Conservation (phyloP, 2,329 filamentous ascomycete species). For the Scedosporium aurantiacum region DNA sequence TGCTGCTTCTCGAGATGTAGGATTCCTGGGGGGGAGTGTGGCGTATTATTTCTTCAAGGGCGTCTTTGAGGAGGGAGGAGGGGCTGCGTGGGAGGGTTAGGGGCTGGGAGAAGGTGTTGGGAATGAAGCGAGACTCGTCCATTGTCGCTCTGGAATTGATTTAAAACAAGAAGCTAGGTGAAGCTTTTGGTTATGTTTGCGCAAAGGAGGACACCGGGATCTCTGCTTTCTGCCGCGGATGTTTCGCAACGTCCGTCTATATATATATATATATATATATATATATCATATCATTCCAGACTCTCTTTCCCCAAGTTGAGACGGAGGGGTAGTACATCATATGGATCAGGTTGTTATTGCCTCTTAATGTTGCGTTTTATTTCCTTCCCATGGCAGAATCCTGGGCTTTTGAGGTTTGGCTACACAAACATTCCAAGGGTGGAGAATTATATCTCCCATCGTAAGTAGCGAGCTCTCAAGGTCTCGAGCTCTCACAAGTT, state of each 20-base stretch:
- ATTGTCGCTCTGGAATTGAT: not conserved
- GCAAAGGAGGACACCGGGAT: no score
- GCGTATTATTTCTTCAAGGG: constrained; percentile 25
- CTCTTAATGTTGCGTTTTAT: no score
- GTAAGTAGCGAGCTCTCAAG: no score
- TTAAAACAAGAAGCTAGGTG: not conserved
- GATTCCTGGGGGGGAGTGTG: constrained; percentile 23
- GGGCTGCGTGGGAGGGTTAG: constrained; percentile 18
- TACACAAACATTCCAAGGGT: no score
- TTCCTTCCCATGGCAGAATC: no score
- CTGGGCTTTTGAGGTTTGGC: no score
- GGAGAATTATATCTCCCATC: no score
- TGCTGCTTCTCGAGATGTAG: constrained; percentile 15
- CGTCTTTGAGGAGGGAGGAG: constrained; percentile 18
- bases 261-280: not conserved
- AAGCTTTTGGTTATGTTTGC: not conserved
- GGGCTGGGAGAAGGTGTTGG: constrained; percentile 19
- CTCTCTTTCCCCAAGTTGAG: not conserved
- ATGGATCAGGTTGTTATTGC: no score
- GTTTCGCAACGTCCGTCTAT: no score
- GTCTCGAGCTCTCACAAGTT: no score
- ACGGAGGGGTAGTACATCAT: no score
- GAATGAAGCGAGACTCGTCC: constrained; percentile 16
- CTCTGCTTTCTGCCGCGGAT: not conserved
- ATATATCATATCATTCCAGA: not conserved